Evolutionary conservation across 768 basidiomycete species (phyloP), one percentile per base, ranked within the genome.

Genomic region (Tephrocybe sp.): DNA sequence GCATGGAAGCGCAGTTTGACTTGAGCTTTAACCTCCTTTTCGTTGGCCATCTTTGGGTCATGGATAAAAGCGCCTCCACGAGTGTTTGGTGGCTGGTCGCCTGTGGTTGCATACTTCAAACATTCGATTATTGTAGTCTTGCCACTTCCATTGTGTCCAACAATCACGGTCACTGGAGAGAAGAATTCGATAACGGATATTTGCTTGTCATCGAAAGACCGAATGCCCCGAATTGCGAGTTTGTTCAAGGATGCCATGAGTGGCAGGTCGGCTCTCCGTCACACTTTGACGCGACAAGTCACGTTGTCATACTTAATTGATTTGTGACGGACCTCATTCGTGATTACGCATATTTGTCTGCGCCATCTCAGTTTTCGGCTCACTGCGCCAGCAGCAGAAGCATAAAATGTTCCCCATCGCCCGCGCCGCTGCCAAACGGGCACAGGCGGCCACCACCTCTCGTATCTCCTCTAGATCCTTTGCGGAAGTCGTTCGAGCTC

Each of bases 71-170:
- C 97, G n/a, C 96, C 97, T 26, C 96, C 96, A 53, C 94, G 92
- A 19, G 95, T 92, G 63, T 96, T 96, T 1, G 97, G 92, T 0
- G 97, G 97, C 59, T 98, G 89, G 67, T 98, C 96, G 24, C 97
- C 97, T 0, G 97, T 99, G 0, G 97, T 97, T 9, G 92, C 93
- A 65, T 99, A 99, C 75, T 98, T 98, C 67, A 99, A 81, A 70
- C 96, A 98, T 76, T 99, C 97, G 68, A 99, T 98, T 64, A 98
- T 90, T 1, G 96, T 99, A 2, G 97, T 99, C 72, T 99, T 99
- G 36, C 97, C 97, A 59, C 91, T 94, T 15, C 97, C 97, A 69
- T 99, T 99, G 73, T 94, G 91, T 2, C 97, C 97, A 2, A 98
- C 94, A 52, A 99, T 98, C 68, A 99, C 95, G 0, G 97, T 99